Percentiles rank a stretch among this genome's conserved stretches.
Evolutionary conservation across 1,139 yeast species (phyloP).

Genomic region (Oligophagozyma castellii): DNA sequence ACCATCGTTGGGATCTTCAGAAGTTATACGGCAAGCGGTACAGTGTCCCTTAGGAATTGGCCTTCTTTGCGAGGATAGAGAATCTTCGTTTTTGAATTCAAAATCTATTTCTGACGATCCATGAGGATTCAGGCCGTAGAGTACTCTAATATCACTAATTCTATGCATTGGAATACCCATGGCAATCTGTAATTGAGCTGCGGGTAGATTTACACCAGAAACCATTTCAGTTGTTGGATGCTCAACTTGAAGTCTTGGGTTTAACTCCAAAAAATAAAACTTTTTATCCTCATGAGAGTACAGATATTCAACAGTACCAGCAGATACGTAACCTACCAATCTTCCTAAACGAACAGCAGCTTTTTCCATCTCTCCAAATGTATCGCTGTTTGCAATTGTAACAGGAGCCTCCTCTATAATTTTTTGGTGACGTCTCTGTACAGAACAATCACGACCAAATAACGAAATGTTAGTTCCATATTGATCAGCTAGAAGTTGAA

Average conservation of each 20-base stretch:
- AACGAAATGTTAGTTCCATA: conserved; percentile 88
- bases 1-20: conserved; percentile 98
- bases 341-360: conserved; percentile 96
- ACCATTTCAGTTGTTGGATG: conserved; percentile 99
- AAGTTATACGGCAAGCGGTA: conserved; percentile 97
- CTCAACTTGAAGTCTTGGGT: conserved; percentile 97
- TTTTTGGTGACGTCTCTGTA: conserved; percentile 94
- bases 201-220: conserved; percentile 93
- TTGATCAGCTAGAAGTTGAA: conserved; percentile 87
- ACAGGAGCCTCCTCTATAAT: conserved; percentile 96
- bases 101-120: conserved; percentile 83
- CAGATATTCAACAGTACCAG: conserved; percentile 96
- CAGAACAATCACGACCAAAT: conserved; percentile 95
- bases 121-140: conserved; percentile 94
- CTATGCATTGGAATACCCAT: conserved; percentile 98
- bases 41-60: conserved; percentile 97
- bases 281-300: conserved; percentile 90
- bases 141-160: conserved; percentile 78
- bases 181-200: conserved; percentile 96
- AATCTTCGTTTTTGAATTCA: conserved; percentile 62
- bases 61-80: conserved; percentile 69
- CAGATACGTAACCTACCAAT: conserved; percentile 93
- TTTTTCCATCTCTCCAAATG: conserved; percentile 83
- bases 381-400: conserved; percentile 75
- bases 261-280: conserved; percentile 88